Conservation (phyloP, 805 yeast genomes). For the Wickerhamomyces subpelliculosus region DNA sequence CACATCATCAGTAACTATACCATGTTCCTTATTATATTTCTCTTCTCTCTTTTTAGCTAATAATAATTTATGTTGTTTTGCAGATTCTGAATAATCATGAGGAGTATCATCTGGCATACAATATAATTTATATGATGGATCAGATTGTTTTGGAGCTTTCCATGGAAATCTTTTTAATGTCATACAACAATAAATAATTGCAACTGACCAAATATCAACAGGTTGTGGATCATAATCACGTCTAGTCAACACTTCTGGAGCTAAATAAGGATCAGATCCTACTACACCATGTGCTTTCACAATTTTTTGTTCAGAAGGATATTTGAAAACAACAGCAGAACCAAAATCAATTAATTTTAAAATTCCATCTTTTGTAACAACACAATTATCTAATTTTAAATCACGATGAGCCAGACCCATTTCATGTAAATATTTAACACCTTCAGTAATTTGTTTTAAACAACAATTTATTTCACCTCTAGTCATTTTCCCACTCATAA, state of each 20-base stretch:
- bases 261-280: conserved; percentile 82
- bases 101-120: conserved; percentile 64
- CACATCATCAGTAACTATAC: too few relatives aligned
- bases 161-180: conserved; percentile 80
- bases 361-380: conserved; percentile 65
- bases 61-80: conserved; percentile 61
- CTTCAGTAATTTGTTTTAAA: conserved; percentile 64
- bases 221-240: conserved; percentile 65
- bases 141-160: conserved; percentile 70
- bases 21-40: too few relatives aligned
- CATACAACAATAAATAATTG: conserved; percentile 83
- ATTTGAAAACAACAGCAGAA: conserved; percentile 73
- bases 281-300: conserved; percentile 69
- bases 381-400: conserved; percentile 78
- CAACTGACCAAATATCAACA: conserved; percentile 81
- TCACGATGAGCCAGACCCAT: conserved; percentile 82
- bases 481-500: conserved; percentile 79
- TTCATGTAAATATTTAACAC: conserved; percentile 67
- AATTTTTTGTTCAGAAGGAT: conserved; percentile 58
- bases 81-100: conserved; percentile 69
- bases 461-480: conserved; percentile 80
- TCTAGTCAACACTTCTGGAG: conserved; percentile 66
- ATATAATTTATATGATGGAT: conserved; percentile 63
- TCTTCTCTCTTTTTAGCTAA: conserved; percentile 54
- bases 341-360: conserved; percentile 80